Conservation (phyloP, 805 yeast species). For the Blastobotrys peoriensis region DNA sequence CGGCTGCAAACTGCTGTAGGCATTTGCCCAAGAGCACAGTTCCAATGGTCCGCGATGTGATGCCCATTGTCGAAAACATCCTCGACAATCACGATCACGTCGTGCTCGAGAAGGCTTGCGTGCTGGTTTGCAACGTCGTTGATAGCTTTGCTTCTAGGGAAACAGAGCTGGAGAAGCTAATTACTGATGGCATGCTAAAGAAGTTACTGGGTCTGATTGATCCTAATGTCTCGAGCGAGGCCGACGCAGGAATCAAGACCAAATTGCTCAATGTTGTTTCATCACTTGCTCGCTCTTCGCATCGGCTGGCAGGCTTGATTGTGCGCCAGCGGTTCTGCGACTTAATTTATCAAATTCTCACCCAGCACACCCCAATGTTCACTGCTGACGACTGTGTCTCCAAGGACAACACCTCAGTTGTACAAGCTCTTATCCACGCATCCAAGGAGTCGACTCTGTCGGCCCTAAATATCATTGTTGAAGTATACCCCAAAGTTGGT, state of each 20-base stretch:
- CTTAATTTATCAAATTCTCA: slow-evolving; percentile 44
- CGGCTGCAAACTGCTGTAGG: slow-evolving; percentile 21
- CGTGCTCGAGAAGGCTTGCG: slow-evolving; percentile 60
- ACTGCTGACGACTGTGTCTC: slow-evolving; percentile 27
- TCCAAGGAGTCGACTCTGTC: slow-evolving; percentile 60
- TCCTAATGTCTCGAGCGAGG: slow-evolving; percentile 13
- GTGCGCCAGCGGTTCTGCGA: slow-evolving; percentile 45
- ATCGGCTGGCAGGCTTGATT: slow-evolving; percentile 38
- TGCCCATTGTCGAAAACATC: slow-evolving; percentile 51
- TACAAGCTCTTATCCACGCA: slow-evolving; percentile 67
- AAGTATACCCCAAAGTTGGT: slow-evolving; percentile 45
- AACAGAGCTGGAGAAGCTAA: slow-evolving; percentile 40
- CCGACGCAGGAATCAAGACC: slow-evolving; percentile 8
- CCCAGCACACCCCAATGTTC: slow-evolving; percentile 38
- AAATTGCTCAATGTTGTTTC: slow-evolving; percentile 25
- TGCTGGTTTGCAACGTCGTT: slow-evolving; percentile 54
- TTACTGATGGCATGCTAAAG: slow-evolving; percentile 16
- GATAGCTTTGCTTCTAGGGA: slow-evolving; percentile 44
- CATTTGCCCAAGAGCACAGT: slow-evolving; percentile 11
- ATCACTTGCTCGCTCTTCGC: slow-evolving; percentile 40
- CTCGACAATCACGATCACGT: slow-evolving; percentile 49
- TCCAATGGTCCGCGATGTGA: slow-evolving; percentile 45
- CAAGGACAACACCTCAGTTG: slow-evolving; percentile 36
- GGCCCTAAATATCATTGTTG: slow-evolving; percentile 49
- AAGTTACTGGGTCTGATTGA: slow-evolving; percentile 17